phyloP scores from a whole-genome alignment of 2,329 filamentous ascomycete species.

The Pyrenophora tritici-repentis region DNA sequence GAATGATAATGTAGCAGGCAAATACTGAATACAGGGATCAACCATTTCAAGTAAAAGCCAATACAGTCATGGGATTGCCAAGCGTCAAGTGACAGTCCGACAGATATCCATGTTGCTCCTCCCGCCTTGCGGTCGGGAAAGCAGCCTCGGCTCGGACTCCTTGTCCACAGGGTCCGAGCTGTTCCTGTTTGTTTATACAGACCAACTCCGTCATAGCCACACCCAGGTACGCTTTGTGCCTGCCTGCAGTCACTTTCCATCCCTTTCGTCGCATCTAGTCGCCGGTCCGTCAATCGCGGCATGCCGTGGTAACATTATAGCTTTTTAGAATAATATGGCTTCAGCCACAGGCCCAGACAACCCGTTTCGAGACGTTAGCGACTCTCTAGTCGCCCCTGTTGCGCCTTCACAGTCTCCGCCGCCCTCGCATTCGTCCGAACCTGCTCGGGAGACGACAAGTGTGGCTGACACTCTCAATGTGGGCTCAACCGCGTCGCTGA shows the following conservation, averaged over 20 bases:
- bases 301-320: constrained; percentile 7
- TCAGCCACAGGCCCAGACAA: constrained; percentile 5
- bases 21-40: constrained; percentile 14
- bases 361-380: constrained; percentile 7
- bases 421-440: constrained; percentile 15
- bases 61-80: too few relatives aligned
- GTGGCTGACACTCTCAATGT: constrained; percentile 55
- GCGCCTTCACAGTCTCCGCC: constrained; percentile 39
- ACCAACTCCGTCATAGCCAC: constrained; percentile 11
- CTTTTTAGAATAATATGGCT: constrained; percentile 30
- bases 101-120: too few relatives aligned
- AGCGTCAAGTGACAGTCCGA: neutral
- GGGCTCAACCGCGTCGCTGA: constrained; percentile 63
- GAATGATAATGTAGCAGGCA: constrained; percentile 19
- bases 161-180: constrained; percentile 6
- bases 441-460: constrained; percentile 2
- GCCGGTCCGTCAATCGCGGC: neutral
- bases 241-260: constrained; percentile 3
- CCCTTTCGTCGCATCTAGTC: neutral
- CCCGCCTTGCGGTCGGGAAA: neutral
- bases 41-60: neutral
- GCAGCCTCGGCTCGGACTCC: constrained; percentile 17
- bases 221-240: constrained; percentile 6
- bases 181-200: constrained; percentile 13
- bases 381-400: constrained; percentile 16